phyloP scores from a whole-genome alignment of 805 yeast species.

The Candida gorgasii region DNA sequence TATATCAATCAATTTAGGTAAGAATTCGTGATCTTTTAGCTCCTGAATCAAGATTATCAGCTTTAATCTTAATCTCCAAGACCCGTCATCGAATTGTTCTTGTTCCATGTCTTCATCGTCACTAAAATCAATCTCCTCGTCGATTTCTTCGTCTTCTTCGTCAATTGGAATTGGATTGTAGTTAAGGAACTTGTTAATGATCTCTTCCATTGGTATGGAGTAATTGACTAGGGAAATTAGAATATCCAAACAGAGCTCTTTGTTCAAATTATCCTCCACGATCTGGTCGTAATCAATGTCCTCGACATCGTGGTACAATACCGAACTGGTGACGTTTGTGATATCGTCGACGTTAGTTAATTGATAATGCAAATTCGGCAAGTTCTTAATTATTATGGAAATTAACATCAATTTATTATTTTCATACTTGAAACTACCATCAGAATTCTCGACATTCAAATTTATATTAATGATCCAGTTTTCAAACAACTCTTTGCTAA shows the following conservation, averaged over 20 bases:
- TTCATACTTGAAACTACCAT: slow-evolving; percentile 19
- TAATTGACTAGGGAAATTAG: slow-evolving; percentile 29
- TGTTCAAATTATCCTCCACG: slow-evolving; percentile 44
- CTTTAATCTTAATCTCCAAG: slow-evolving; percentile 62
- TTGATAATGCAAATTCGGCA: slow-evolving; percentile 7
- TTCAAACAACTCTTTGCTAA: slow-evolving; percentile 14
- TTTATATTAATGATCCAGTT: slow-evolving; percentile 18
- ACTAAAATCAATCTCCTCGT: slow-evolving; percentile 36
- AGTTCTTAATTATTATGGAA: slow-evolving; percentile 14
- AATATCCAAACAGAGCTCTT: slow-evolving; percentile 52
- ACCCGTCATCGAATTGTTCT: slow-evolving; percentile 39
- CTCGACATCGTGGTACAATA: slow-evolving; percentile 21
- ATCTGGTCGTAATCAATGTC: slow-evolving; percentile 48
- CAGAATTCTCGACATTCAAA: slow-evolving; percentile 12
- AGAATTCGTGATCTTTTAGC: slow-evolving; percentile 23
- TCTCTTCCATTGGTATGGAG: slow-evolving; percentile 6
- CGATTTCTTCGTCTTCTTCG: slow-evolving; percentile 36
- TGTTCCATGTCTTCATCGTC: slow-evolving; percentile 50
- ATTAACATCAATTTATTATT: slow-evolving; percentile 11
- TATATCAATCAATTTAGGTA: slow-evolving; percentile 12
- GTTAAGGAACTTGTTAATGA: slow-evolving; percentile 21
- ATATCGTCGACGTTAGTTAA: slow-evolving; percentile 15
- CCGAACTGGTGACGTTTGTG: slow-evolving; percentile 18
- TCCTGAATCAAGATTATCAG: slow-evolving; percentile 41
- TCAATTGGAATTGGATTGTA: slow-evolving; percentile 33